These are phyloP conservation scores for Gossypioides kirkii DNA, from an alignment of 345 rosid genomes.

Conservation along the genomic window DNA sequence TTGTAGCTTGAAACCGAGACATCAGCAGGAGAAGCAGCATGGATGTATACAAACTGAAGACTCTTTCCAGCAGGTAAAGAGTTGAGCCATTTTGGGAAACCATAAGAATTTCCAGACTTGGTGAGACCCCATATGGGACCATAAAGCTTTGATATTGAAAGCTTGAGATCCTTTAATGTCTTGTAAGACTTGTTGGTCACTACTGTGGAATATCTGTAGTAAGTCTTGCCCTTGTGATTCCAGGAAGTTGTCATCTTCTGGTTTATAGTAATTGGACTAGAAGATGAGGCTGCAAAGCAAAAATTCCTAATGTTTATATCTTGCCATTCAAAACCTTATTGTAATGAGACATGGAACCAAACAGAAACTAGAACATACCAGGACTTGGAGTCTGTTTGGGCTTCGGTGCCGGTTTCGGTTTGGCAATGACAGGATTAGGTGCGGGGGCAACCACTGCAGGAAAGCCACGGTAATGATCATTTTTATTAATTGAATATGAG, in stretches of 20 bases:
- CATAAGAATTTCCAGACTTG: conserved; percentile 47
- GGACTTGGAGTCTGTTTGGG: conserved; percentile 53
- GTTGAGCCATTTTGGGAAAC: conserved; percentile 72
- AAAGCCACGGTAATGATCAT: conserved; percentile 4
- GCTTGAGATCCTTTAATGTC: conserved; percentile 55
- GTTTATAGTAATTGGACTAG: conserved; percentile 53
- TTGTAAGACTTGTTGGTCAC: conserved; percentile 73
- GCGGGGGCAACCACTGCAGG: conserved; percentile 49
- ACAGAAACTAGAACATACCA: conserved; percentile 35
- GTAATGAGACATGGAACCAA: background rate
- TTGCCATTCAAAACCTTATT: background rate
- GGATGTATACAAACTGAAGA: conserved; percentile 86
- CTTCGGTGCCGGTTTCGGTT: conserved; percentile 38
- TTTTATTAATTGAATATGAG: background rate
- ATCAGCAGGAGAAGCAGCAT: conserved; percentile 59
- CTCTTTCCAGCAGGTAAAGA: conserved; percentile 66
- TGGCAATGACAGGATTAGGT: conserved; percentile 33
- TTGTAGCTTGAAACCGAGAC: conserved; percentile 70
- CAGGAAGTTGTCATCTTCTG: conserved; percentile 81
- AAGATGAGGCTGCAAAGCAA: conserved; percentile 41
- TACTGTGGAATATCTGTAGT: conserved; percentile 72
- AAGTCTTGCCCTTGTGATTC: conserved; percentile 61
- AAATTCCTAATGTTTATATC: background rate
- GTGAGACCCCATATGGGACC: conserved; percentile 94
- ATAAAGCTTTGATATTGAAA: conserved; percentile 70